Evolutionary conservation across 164 flowering plant genomes (phyloP).

Genomic region (Stephania cephalantha): DNA sequence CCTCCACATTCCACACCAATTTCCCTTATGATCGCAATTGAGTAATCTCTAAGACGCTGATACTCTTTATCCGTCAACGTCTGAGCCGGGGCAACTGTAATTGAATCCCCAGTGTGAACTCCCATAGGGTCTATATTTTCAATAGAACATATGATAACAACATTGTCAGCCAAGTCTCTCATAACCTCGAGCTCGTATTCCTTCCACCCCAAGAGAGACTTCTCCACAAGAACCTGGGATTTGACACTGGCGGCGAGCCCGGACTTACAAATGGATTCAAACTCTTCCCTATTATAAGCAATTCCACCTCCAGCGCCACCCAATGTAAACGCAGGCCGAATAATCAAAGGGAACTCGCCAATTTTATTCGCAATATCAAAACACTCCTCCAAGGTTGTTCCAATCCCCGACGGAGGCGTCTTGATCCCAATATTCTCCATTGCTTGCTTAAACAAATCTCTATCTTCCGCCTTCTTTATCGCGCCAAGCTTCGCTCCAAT

Average conservation of each 20-base stretch:
- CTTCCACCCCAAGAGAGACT: slow-evolving; percentile 95
- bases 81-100: slow-evolving; percentile 96
- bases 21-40: slow-evolving; percentile 85
- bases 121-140: slow-evolving; percentile 98
- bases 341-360: slow-evolving; percentile 87
- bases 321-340: slow-evolving; percentile 82
- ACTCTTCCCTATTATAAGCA: slow-evolving; percentile 90
- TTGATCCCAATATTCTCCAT: slow-evolving; percentile 83
- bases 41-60: slow-evolving; percentile 86
- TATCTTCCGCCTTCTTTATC: slow-evolving; percentile 88
- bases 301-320: slow-evolving; percentile 97
- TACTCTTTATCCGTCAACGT: slow-evolving; percentile 94
- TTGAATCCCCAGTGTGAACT: slow-evolving; percentile 91
- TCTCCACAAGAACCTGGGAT: slow-evolving; percentile 90
- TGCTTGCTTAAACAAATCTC: slow-evolving; percentile 91
- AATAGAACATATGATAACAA: slow-evolving; percentile 90
- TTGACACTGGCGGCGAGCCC: slow-evolving; percentile 92
- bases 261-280: slow-evolving; percentile 82
- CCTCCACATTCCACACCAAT: slow-evolving; percentile 99
- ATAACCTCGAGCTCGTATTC: slow-evolving; percentile 97
- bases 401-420: slow-evolving; percentile 91
- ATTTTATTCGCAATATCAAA: slow-evolving; percentile 56
- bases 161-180: slow-evolving; percentile 97
- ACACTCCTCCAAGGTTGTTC: slow-evolving; percentile 76
- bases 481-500: slow-evolving; percentile 97